These are phyloP conservation scores for Colletotrichum lentis DNA, from an alignment of 2,329 filamentous ascomycete species.

Conservation along the genomic window DNA sequence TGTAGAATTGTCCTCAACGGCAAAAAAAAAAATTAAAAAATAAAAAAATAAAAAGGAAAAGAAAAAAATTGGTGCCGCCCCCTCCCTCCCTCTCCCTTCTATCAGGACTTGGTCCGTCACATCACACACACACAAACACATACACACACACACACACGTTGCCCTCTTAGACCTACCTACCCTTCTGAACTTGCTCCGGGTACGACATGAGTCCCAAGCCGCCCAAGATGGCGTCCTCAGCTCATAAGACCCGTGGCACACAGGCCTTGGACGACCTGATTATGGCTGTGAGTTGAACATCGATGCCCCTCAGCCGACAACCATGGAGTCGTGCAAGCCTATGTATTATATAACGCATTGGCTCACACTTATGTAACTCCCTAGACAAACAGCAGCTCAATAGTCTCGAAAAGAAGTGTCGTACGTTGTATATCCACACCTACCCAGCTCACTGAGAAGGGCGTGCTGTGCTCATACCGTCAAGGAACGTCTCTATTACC, in stretches of 20 bases:
- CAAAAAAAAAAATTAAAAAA: conserved; percentile 10
- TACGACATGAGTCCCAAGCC: background rate
- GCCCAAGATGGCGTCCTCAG: conserved; percentile 15
- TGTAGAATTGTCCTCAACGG: background rate
- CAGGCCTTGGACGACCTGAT: conserved; percentile 58
- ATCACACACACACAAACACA: background rate
- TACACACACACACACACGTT: background rate
- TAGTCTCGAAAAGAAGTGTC: conserved; percentile 92
- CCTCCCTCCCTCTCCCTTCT: background rate
- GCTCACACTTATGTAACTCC: conserved; percentile 27
- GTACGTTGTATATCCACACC: conserved; percentile 54
- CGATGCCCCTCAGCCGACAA: background rate
- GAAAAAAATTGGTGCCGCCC: background rate
- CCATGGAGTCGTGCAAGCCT: background rate
- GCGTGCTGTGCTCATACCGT: background rate
- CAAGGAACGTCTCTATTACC: conserved; percentile 73
- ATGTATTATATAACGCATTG: background rate
- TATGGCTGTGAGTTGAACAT: conserved; percentile 58
- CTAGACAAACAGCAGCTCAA: conserved; percentile 89
- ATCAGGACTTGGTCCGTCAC: background rate
- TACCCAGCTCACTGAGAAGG: background rate
- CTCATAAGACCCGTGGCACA: conserved; percentile 1
- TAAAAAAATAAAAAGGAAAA: no score
- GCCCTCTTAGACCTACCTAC: background rate
- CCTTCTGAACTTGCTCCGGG: background rate